These are phyloP conservation scores for Gymnopilus dilepis DNA, from an alignment of 768 basidiomycete species.

Conservation along the genomic window DNA sequence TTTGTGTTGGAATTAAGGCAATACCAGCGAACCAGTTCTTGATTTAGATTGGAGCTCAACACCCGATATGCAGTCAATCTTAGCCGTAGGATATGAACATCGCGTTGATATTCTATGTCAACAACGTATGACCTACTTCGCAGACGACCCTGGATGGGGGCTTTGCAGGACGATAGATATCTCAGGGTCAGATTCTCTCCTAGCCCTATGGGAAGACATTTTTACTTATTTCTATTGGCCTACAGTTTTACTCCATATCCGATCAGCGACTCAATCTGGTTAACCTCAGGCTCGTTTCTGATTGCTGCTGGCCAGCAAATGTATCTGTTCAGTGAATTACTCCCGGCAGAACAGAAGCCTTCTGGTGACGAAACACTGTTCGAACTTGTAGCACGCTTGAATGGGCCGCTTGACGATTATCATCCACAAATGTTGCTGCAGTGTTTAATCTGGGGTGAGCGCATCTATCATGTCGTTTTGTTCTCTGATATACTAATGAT, in stretches of 20 bases:
- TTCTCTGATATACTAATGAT: not conserved
- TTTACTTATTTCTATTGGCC: not conserved
- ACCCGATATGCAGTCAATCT: constrained; percentile 86
- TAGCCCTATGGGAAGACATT: constrained; percentile 3
- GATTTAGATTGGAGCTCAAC: constrained; percentile 96
- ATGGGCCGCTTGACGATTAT: constrained; percentile 89
- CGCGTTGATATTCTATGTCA: constrained; percentile 89
- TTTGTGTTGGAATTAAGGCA: not conserved
- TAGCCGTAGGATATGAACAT: constrained; percentile 85
- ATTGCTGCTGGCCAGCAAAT: constrained; percentile 86
- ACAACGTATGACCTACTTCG: constrained; percentile 91
- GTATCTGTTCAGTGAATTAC: constrained; percentile 71
- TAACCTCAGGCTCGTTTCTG: constrained; percentile 80
- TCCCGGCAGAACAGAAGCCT: constrained; percentile 16
- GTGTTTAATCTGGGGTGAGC: constrained; percentile 89
- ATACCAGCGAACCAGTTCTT: constrained; percentile 61
- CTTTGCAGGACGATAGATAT: constrained; percentile 74
- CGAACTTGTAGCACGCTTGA: constrained; percentile 79
- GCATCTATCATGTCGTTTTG: not conserved
- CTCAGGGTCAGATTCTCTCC: constrained; percentile 53
- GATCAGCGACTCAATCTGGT: constrained; percentile 92
- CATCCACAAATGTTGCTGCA: constrained; percentile 94
- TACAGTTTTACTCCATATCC: constrained; percentile 76
- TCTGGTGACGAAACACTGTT: constrained; percentile 59
- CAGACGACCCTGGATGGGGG: constrained; percentile 80